Evolutionary conservation across 2,329 filamentous ascomycete genomes (phyloP).

Genomic region (Neospermospora avenae): DNA sequence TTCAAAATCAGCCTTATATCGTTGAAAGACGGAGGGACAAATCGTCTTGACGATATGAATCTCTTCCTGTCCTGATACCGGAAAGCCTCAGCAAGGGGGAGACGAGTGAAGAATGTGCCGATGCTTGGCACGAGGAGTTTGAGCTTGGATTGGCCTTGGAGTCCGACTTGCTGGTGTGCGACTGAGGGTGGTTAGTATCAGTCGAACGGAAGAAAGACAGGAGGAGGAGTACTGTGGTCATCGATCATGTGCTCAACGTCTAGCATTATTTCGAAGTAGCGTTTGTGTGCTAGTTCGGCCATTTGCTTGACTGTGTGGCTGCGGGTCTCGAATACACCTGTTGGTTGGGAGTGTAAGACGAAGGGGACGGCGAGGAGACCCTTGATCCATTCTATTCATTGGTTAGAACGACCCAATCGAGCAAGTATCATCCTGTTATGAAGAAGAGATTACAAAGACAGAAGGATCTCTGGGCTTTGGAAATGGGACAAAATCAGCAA

Average conservation of each 20-base stretch:
- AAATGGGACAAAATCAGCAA: too few relatives aligned
- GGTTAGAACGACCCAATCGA: not conserved
- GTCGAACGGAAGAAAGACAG: not conserved
- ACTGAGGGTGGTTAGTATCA: constrained; percentile 47
- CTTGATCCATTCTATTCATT: constrained; percentile 83
- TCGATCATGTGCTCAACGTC: constrained; percentile 91
- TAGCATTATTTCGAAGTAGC: constrained; percentile 92
- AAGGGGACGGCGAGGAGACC: constrained; percentile 91
- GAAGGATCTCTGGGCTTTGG: not conserved
- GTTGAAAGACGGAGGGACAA: constrained; percentile 96
- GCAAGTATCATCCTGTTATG: not conserved
- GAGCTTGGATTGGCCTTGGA: constrained; percentile 77
- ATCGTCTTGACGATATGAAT: constrained; percentile 85
- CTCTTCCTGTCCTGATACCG: constrained; percentile 82
- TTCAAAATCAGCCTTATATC: constrained; percentile 91
- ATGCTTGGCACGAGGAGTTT: constrained; percentile 88
- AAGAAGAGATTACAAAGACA: not conserved
- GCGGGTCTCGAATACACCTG: constrained; percentile 73
- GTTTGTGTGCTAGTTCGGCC: constrained; percentile 75
- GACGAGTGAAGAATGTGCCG: constrained; percentile 87
- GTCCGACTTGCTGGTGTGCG: constrained; percentile 62
- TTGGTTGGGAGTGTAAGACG: constrained; percentile 92
- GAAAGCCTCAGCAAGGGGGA: constrained; percentile 87
- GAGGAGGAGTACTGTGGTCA: constrained; percentile 68
- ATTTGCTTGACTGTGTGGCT: constrained; percentile 64